Conservation (phyloP, 2,329 filamentous ascomycete species). For the Aureobasidium sp. region DNA sequence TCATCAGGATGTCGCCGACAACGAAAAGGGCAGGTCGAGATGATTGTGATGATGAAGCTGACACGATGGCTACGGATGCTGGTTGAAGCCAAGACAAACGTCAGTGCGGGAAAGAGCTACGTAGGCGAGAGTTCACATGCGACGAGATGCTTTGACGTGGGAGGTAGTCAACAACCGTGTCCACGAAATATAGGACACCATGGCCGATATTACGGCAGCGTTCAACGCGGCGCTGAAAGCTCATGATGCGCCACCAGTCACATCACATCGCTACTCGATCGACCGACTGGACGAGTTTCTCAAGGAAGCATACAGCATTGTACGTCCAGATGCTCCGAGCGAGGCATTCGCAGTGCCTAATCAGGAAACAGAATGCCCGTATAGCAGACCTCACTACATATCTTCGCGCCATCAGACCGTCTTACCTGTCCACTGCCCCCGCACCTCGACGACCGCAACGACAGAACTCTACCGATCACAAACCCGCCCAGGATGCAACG, state of each 20-base stretch:
- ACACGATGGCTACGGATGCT: background rate
- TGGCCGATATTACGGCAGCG: constrained; percentile 56
- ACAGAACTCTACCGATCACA: constrained; percentile 26
- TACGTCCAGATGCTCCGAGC: constrained; percentile 38
- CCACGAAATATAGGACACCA: constrained; percentile 12
- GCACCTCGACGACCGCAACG: constrained; percentile 42
- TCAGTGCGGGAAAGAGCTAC: constrained; percentile 6
- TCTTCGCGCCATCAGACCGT: constrained; percentile 74
- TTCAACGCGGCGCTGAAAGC: constrained; percentile 63
- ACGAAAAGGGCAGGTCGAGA: background rate
- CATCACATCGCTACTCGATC: constrained; percentile 36
- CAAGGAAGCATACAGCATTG: constrained; percentile 89
- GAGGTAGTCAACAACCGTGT: background rate
- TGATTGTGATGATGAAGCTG: background rate
- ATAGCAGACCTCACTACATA: constrained; percentile 74
- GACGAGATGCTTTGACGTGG: background rate
- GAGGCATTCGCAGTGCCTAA: constrained; percentile 20
- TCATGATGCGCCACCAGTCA: constrained; percentile 46
- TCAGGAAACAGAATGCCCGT: constrained; percentile 62
- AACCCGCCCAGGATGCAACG: constrained; percentile 30
- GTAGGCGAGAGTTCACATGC: constrained; percentile 13
- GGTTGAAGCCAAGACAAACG: constrained; percentile 1
- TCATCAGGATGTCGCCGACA: background rate
- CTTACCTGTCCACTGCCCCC: constrained; percentile 79
- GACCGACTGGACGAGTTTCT: constrained; percentile 71